Percentiles rank a stretch among this genome's conserved stretches.
phyloP scores from a whole-genome alignment of 345 rosid genomes.

The Acer negundo region DNA sequence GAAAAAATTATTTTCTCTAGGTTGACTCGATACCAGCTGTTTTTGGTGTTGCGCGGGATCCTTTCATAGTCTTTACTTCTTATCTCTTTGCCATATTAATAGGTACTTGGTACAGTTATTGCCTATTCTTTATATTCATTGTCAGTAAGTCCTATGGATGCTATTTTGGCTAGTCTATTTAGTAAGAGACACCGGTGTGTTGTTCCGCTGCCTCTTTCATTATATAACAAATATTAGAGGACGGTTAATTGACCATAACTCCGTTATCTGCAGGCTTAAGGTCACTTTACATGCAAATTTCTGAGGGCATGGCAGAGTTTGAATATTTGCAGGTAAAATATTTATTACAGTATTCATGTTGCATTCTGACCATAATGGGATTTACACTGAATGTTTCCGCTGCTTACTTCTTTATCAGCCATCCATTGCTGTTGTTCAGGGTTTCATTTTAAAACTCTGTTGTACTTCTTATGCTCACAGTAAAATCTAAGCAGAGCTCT shows the following conservation, averaged over 20 bases:
- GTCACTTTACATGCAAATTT: conserved; percentile 82
- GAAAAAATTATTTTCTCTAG: conserved; percentile 39
- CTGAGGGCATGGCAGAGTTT: conserved; percentile 89
- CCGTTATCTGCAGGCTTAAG: conserved; percentile 61
- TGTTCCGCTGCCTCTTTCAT: not conserved
- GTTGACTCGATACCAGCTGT: conserved; percentile 98
- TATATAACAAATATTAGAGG: not conserved
- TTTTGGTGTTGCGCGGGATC: conserved; percentile 92
- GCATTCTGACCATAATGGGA: too few species aligned
- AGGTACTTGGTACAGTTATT: conserved; percentile 47
- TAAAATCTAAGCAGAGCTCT: too few species aligned
- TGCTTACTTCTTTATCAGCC: conserved; percentile 49
- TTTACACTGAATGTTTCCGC: not conserved
- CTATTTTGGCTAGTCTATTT: not conserved
- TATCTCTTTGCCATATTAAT: conserved; percentile 79
- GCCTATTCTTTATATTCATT: not conserved
- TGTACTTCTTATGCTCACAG: too few species aligned
- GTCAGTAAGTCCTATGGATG: conserved; percentile 12
- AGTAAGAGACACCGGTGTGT: not conserved
- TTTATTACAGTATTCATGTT: too few species aligned
- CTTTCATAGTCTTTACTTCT: conserved; percentile 84
- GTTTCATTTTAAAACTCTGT: conserved; percentile 46
- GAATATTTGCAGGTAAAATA: conserved; percentile 82
- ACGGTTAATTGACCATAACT: conserved; percentile 6
- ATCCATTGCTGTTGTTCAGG: conserved; percentile 81